Evolutionary conservation across 768 basidiomycete species (phyloP).

Genomic region (Pleurotus cornucopiae): DNA sequence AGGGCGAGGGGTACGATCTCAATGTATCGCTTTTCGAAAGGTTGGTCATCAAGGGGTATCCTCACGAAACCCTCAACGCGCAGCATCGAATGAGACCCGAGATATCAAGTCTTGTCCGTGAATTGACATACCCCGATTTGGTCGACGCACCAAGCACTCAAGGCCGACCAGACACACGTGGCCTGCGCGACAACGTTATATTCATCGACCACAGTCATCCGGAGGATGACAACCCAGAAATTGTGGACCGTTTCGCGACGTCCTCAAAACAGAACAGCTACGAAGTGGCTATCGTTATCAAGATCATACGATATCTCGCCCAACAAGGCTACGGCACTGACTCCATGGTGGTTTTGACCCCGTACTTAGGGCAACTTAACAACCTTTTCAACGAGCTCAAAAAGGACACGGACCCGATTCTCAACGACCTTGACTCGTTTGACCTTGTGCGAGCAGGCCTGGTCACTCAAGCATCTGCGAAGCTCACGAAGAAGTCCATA

Average conservation of each 20-base stretch:
- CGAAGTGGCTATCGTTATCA: slow-evolving; percentile 62
- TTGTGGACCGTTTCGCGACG: slow-evolving; percentile 40
- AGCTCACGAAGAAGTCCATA: slow-evolving; percentile 38
- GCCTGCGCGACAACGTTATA: slow-evolving; percentile 52
- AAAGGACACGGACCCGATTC: slow-evolving; percentile 49
- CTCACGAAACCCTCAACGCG: slow-evolving; percentile 47
- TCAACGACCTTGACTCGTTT: slow-evolving; percentile 58
- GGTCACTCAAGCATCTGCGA: slow-evolving; percentile 32
- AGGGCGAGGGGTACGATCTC: slow-evolving; percentile 61
- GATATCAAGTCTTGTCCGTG: slow-evolving; percentile 57
- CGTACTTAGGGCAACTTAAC: slow-evolving; percentile 63
- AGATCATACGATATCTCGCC: slow-evolving; percentile 58
- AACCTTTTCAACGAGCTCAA: slow-evolving; percentile 43
- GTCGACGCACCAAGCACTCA: slow-evolving; percentile 47
- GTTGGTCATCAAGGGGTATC: slow-evolving; percentile 56
- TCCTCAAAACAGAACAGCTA: slow-evolving; percentile 59
- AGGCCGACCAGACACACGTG: slow-evolving; percentile 47
- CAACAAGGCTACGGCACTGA: slow-evolving; percentile 67
- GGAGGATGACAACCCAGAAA: slow-evolving; percentile 42
- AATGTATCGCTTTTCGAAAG: slow-evolving; percentile 70
- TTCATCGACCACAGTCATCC: slow-evolving; percentile 55
- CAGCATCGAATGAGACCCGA: slow-evolving; percentile 79
- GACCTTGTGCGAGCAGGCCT: slow-evolving; percentile 60
- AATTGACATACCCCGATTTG: slow-evolving; percentile 63
- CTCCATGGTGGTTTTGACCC: slow-evolving; percentile 61